Conservation (phyloP, 1,284 basidiomycete genomes). For the Ganoderma boninense region DNA sequence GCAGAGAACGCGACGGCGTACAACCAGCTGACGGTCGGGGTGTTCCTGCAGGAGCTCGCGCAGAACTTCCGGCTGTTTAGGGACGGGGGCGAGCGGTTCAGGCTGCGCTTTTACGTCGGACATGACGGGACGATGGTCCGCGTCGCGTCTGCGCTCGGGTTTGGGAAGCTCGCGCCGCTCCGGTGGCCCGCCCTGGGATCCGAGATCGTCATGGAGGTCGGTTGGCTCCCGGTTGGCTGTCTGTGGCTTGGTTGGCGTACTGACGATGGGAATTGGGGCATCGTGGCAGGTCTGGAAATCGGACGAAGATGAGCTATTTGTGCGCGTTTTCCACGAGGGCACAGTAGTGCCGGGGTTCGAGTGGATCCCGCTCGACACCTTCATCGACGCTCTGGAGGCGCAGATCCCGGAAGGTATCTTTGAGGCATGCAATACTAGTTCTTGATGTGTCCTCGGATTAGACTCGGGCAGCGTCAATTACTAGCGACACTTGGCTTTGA, state of each 20-base stretch:
- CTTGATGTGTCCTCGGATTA: background rate
- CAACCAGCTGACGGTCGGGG: conserved; percentile 56
- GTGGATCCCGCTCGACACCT: conserved; percentile 49
- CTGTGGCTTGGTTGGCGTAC: background rate
- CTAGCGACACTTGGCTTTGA: background rate
- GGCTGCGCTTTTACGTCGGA: conserved; percentile 54
- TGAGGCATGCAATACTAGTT: conserved; percentile 36
- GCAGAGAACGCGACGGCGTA: conserved; percentile 53
- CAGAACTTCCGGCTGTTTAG: conserved; percentile 45
- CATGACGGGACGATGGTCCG: conserved; percentile 62
- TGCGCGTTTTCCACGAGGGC: conserved; percentile 59
- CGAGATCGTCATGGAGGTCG: conserved; percentile 59
- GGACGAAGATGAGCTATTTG: conserved; percentile 40
- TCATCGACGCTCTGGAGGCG: conserved; percentile 46
- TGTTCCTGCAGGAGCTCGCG: conserved; percentile 45
- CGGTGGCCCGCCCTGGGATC: conserved; percentile 62
- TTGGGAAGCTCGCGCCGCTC: conserved; percentile 47
- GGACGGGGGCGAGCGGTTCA: conserved; percentile 46
- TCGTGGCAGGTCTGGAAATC: conserved; percentile 51
- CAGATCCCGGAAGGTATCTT: conserved; percentile 51
- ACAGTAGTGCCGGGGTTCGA: conserved; percentile 47
- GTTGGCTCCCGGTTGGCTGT: conserved; percentile 22
- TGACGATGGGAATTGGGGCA: background rate
- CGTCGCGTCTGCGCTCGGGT: conserved; percentile 54
- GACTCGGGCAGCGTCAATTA: background rate